Conservation (phyloP, 345 rosid genomes). For the Heritiera fomes region DNA sequence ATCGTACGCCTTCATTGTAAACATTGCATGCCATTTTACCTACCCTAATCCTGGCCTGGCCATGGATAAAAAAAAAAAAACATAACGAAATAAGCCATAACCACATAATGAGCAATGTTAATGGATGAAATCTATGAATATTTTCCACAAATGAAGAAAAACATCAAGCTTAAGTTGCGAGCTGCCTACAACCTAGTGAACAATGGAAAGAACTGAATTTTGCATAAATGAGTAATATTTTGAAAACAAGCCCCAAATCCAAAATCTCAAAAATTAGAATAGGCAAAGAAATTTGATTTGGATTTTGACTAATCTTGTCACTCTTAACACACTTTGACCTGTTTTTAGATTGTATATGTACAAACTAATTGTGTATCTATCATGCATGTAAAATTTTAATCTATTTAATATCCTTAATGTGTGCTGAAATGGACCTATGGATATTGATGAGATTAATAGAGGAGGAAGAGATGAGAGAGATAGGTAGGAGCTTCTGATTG, state of each 20-base stretch:
- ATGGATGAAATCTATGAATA: slow-evolving; percentile 13
- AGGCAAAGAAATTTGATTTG: not conserved
- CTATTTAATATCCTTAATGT: no score
- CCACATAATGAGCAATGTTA: not conserved
- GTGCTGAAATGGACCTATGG: no score
- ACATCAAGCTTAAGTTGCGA: not conserved
- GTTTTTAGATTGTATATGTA: not conserved
- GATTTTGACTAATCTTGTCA: not conserved
- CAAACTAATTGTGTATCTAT: no score
- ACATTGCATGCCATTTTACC: not conserved
- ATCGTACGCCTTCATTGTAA: not conserved
- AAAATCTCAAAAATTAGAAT: not conserved
- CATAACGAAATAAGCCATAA: not conserved
- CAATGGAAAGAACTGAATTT: not conserved
- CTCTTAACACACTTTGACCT: not conserved
- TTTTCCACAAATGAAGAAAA: not conserved
- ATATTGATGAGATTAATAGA: no score
- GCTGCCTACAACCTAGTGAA: slow-evolving; percentile 3
- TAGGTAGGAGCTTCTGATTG: no score
- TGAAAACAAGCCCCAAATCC: not conserved
- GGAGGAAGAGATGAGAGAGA: no score
- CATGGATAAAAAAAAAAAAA: not conserved
- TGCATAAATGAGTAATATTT: not conserved
- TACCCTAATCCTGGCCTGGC: not conserved
- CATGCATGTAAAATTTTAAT: no score